Evolutionary conservation across 1,139 yeast species (phyloP).

Genomic region (Debaryomycetaceae sp.): DNA sequence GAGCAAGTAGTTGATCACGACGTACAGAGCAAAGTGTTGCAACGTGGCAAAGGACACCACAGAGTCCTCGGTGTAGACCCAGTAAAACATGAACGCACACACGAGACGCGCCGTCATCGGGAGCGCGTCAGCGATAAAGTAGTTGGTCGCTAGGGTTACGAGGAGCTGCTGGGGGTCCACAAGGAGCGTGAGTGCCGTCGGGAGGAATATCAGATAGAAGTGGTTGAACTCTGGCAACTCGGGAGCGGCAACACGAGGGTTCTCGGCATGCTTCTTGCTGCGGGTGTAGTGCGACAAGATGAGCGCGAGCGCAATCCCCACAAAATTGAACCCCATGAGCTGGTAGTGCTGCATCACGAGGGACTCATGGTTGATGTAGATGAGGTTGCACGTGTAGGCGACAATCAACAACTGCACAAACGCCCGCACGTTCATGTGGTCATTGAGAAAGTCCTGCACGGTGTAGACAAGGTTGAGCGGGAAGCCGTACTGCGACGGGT

Average conservation of each 20-base stretch:
- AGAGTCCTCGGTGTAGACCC: slow-evolving; percentile 25
- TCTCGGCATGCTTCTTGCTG: slow-evolving; percentile 14
- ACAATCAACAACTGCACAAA: slow-evolving; percentile 32
- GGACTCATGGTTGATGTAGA: slow-evolving; percentile 21
- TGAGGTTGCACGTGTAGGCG: slow-evolving; percentile 27
- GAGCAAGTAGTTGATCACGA: slow-evolving; percentile 20
- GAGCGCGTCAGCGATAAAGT: slow-evolving; percentile 30
- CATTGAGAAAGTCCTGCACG: slow-evolving; percentile 39
- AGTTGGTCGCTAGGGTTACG: slow-evolving; percentile 33
- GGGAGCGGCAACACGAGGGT: slow-evolving; percentile 15
- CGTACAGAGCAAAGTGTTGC: slow-evolving; percentile 23
- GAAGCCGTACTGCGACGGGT: slow-evolving; percentile 16
- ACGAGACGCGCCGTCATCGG: slow-evolving; percentile 27
- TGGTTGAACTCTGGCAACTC: slow-evolving; percentile 36
- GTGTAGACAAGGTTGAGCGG: slow-evolving; percentile 28
- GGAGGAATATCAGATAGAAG: slow-evolving; percentile 31
- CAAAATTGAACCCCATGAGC: slow-evolving; percentile 29
- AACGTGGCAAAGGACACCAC: slow-evolving; percentile 14
- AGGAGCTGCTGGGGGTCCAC: slow-evolving; percentile 23
- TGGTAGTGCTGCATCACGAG: slow-evolving; percentile 18
- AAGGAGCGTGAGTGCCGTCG: slow-evolving; percentile 22
- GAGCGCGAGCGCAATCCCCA: slow-evolving; percentile 31
- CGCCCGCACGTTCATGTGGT: slow-evolving; percentile 25
- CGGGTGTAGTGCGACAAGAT: slow-evolving; percentile 24
- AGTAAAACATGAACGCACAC: slow-evolving; percentile 26